phyloP scores from a whole-genome alignment of 2,329 filamentous ascomycete genomes.

The Fusarium globosum region DNA sequence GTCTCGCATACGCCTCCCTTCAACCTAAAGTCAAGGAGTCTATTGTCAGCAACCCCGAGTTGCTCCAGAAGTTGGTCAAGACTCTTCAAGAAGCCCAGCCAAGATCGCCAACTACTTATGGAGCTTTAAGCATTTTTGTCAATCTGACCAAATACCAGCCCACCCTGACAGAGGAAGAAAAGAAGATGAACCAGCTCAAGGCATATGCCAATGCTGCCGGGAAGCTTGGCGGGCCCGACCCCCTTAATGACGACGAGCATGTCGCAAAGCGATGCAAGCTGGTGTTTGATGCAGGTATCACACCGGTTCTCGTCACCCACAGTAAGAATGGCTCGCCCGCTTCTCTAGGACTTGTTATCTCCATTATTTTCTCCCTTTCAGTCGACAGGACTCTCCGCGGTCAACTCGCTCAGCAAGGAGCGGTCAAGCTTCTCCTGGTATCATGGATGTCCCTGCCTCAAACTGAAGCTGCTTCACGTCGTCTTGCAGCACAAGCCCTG shows the following conservation, averaged over 20 bases:
- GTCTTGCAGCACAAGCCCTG: constrained; percentile 80
- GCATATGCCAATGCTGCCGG: constrained; percentile 91
- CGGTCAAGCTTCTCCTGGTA: constrained; percentile 83
- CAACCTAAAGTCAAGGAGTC: constrained; percentile 87
- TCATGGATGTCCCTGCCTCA: constrained; percentile 72
- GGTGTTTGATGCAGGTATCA: constrained; percentile 81
- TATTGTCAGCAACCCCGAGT: constrained; percentile 73
- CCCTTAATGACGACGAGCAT: constrained; percentile 79
- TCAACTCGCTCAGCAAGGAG: constrained; percentile 91
- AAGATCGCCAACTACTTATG: constrained; percentile 81
- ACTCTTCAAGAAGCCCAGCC: constrained; percentile 68
- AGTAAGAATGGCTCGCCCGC: constrained; percentile 77
- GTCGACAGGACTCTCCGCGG: constrained; percentile 80
- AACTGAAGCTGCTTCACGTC: constrained; percentile 58
- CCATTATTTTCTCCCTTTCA: constrained; percentile 82
- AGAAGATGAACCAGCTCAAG: constrained; percentile 90
- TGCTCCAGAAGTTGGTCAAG: constrained; percentile 77
- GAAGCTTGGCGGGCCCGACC: constrained; percentile 68
- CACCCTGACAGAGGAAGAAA: constrained; percentile 85
- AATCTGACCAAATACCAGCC: constrained; percentile 88
- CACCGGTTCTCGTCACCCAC: constrained; percentile 80
- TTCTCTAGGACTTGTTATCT: constrained; percentile 77
- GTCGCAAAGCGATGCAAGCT: constrained; percentile 80
- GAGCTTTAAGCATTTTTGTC: constrained; percentile 83
- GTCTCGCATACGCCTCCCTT: constrained; percentile 90